A percentile compares a stretch with the other conserved stretches of the same genome.
phyloP scores from a whole-genome alignment of 805 yeast species.

The Candida ovalis region DNA sequence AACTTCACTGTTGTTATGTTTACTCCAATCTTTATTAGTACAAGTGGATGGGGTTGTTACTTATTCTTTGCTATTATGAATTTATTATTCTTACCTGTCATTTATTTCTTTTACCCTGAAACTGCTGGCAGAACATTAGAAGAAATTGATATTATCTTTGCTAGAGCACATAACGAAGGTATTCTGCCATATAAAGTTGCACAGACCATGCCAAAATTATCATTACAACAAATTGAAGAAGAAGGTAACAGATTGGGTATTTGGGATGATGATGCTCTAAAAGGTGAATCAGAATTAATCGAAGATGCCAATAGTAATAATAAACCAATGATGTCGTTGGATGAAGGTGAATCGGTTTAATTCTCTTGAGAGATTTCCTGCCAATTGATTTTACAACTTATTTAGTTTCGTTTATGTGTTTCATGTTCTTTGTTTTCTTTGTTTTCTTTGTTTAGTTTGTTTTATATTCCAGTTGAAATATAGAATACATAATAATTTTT shows the following conservation, averaged over 20 bases:
- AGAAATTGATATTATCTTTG: conserved; percentile 66
- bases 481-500: too few relatives aligned
- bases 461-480: too few relatives aligned
- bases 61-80: conserved; percentile 64
- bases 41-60: conserved; percentile 61
- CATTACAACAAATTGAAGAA: conserved; percentile 49
- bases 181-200: conserved; percentile 62
- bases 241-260: conserved; percentile 56
- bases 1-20: conserved; percentile 64
- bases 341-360: not conserved
- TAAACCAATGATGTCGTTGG: not conserved
- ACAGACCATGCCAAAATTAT: conserved; percentile 51
- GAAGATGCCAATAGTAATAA: conserved; percentile 3
- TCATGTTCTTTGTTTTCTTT: too few relatives aligned
- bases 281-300: conserved; percentile 10
- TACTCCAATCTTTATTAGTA: conserved; percentile 50
- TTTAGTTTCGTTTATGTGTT: not conserved
- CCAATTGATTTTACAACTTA: not conserved
- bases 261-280: conserved; percentile 18
- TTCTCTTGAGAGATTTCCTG: not conserved
- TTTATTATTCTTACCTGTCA: conserved; percentile 54
- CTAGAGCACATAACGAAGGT: conserved; percentile 52
- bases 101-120: conserved; percentile 68
- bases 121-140: conserved; percentile 71
- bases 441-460: too few relatives aligned